Evolutionary conservation across 257 asterid genomes (phyloP).

Genomic region (Prunella vulgaris): DNA sequence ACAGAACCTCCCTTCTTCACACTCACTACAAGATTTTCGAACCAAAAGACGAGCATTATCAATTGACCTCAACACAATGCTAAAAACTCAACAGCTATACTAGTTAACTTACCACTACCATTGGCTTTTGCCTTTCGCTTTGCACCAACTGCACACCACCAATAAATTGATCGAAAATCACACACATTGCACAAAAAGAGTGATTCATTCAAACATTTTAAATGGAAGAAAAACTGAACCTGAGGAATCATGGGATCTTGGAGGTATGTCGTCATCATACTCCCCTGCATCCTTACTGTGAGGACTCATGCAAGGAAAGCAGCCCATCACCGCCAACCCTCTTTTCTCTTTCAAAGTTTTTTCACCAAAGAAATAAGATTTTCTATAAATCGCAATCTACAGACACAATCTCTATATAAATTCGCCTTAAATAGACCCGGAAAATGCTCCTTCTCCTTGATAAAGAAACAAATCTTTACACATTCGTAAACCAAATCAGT

Average conservation of each 20-base stretch:
- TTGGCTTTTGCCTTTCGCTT: constrained; percentile 32
- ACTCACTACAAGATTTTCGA: constrained; percentile 27
- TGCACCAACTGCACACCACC: constrained; percentile 32
- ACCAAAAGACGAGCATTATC: background rate
- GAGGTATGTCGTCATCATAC: constrained; percentile 38
- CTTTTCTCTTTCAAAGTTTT: background rate
- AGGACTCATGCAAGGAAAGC: constrained; percentile 67
- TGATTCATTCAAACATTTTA: background rate
- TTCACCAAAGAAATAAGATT: background rate
- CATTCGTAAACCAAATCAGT: constrained; percentile 18
- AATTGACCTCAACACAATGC: background rate
- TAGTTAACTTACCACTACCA: constrained; percentile 34
- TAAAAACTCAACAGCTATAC: background rate
- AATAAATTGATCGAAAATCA: background rate
- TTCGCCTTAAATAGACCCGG: background rate
- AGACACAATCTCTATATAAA: background rate
- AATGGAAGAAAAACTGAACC: constrained; percentile 28
- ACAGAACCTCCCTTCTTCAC: constrained; percentile 35
- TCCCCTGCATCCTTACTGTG: constrained; percentile 51
- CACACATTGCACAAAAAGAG: background rate
- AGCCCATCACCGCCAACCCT: constrained; percentile 45
- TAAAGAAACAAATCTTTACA: background rate
- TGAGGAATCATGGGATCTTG: constrained; percentile 39
- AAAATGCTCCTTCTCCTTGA: background rate
- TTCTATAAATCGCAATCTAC: constrained; percentile 19